Base-by-base conservation (phyloP, 2,329 filamentous ascomycete species). In the Pseudogymnoascus sp. region DNA sequence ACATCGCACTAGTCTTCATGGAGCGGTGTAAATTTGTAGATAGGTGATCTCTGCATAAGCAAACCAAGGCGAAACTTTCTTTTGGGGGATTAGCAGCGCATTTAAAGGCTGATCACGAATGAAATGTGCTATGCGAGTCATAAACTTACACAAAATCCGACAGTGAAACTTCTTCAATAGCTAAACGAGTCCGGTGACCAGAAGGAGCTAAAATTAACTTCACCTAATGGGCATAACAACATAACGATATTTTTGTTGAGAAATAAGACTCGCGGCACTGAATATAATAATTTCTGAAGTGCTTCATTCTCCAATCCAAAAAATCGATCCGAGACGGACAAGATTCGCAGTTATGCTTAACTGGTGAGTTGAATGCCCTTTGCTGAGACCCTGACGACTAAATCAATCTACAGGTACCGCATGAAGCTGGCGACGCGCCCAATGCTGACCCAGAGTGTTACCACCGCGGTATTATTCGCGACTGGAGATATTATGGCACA, bases 401-500 rank as follows among this genome's bases (percentile, higher is more conserved):
- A 55, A 55, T 27, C 29, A 31, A 21, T 29, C 29, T 17, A 55
- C 69, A 90, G 92, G 92, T 97, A 97, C 79, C 91, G 95, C 77
- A 81, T 85, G 72, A 89, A 85, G 75, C 81, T 97, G 73, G 87
- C 89, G 69, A 84, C 86, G 71, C 85, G 90, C 72, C 93, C 93
- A 64, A 80, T 97, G 69, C 84, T 97, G 71, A 97, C 93, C 9
- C 91, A 96, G 80, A 90, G 88, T 73, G 79, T 96, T 70, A 96
- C 92, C 62, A 97, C 93, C 39, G 89, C 91, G 58, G 83, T 97
- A 64, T 87, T 99, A 66, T 99, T 97, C 74, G 92, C 89, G 63
- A 90, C 92, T 12, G 94, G 94, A 70, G 94, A 99, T 78, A 81
- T 89, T 64, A 87, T 95, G 68, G 91, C 94, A 38, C 94, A 99